These are phyloP conservation scores for Beauveria caledonica DNA, from an alignment of 2,329 filamentous ascomycete genomes.

Conservation along the genomic window DNA sequence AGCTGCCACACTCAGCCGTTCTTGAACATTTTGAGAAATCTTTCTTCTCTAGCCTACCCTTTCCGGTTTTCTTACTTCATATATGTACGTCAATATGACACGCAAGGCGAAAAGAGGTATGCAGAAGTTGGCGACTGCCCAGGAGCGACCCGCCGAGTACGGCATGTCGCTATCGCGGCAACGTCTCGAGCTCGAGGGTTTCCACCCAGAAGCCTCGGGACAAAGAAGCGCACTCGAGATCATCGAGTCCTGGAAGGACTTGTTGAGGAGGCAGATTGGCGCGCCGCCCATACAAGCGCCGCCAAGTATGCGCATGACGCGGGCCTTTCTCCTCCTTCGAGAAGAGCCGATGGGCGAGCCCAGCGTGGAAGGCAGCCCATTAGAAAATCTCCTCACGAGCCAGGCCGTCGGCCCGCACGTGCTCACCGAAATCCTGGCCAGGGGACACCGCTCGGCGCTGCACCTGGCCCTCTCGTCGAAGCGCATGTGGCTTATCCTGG, in stretches of 20 bases:
- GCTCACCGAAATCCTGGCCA: slow-evolving; percentile 13
- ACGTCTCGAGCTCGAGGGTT: neutral
- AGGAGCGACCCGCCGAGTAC: neutral
- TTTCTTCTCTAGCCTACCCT: too few relatives aligned
- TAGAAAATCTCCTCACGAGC: neutral
- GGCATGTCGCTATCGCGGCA: neutral
- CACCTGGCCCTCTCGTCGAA: slow-evolving; percentile 17
- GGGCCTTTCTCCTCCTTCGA: slow-evolving; percentile 1
- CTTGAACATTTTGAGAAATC: too few relatives aligned
- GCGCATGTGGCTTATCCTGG: slow-evolving; percentile 18
- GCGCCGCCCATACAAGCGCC: neutral
- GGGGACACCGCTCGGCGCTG: slow-evolving; percentile 19
- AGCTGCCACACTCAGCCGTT: too few relatives aligned
- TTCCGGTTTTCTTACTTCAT: too few relatives aligned
- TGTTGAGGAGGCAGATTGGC: neutral
- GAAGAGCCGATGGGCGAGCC: neutral
- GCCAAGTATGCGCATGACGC: neutral
- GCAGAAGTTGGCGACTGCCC: too few relatives aligned
- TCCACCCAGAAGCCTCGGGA: neutral
- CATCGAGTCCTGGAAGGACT: neutral
- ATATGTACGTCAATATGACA: too few relatives aligned
- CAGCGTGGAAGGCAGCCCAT: neutral
- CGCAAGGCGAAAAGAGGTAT: too few relatives aligned
- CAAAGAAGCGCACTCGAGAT: neutral
- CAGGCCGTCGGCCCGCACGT: slow-evolving; percentile 16